Base-by-base conservation (phyloP, 116 monocot genomes). In the Zostera marina region DNA sequence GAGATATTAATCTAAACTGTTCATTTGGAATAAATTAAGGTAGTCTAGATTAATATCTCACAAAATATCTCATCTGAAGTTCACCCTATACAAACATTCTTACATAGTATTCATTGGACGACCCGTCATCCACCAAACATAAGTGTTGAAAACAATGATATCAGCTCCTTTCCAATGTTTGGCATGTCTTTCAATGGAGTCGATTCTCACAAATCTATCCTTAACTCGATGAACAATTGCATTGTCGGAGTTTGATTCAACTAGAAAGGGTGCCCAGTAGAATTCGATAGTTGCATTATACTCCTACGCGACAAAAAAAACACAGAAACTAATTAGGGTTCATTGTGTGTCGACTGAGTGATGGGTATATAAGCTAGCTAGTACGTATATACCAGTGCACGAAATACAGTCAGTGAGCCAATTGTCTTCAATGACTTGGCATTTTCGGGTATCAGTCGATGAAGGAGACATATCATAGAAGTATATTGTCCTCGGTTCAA, bases 241-340 rank as follows among this genome's bases (percentile, higher is more conserved):
- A 16, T 75, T 63, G 9, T 83, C 83, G 0, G 78, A 48, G 42
- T 83, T 83, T 0, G 79, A 84, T 44, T 76, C 71, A 11, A 74
- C 68, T 0, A 79, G 47, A 49, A 79, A 84, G 3, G 83, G 83
- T 17, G 79, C 83, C 83, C 83, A 83, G 46, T 79, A 79, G 70
- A 83, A 83, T 64, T 79, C 79, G 2, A 84, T 61, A 11, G 83
- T 70, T 8, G 79, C 83, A 56, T 83, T 79, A 68, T 64, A 83
- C n/a, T 73, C 73, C 78, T 81, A 22, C 22, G 26, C 12, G 16
- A 44, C 7, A 9, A 0, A 19, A 21, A 32, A 32, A 32, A 32
- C 32, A 32, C 5, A 32, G 14, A 24, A 57, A 6, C 5, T 15
- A 53, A 17, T 20, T 23, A 54, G 13, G 22, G 23, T 22, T 9